Base-by-base conservation (phyloP, 148 eudicot genomes). In the Rhododendron vialii region DNA sequence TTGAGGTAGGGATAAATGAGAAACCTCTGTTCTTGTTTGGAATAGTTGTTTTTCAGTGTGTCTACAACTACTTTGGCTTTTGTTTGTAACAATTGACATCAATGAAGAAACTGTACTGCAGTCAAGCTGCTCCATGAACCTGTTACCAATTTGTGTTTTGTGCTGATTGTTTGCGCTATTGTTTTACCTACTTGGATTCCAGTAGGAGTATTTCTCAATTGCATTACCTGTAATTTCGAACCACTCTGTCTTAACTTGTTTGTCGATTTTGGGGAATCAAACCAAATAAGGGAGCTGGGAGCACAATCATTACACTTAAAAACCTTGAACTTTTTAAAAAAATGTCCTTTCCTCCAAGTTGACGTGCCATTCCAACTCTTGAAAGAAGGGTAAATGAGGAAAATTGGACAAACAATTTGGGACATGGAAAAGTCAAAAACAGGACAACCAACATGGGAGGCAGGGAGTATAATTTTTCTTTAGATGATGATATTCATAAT, bases 1-100 rank as follows among this genome's bases (percentile, higher is more conserved):
- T 84, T 95, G 89, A 95, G 99, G 99, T 97, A 86, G 65, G 75
- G 45, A 53, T 36, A 20, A 33, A 75, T 81, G 43, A 82, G 5
- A 45, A 84, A 82, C 65, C 45, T 48, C 67, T 80, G 14, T 30
- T 51, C 48, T 50, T 14, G 17, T 73, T 65, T 73, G 55, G 83
- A 63, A 71, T 43, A n/a, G 57, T 26, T 67, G 11, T 67, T 65
- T n/a, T 85, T 7, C 22, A 10, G 75, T 15, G 35, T 45, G 24
- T 79, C 14, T 30, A 24, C 38, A 28, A 22, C 30, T 48, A 22
- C 18, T 55, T 22, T 36, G 47, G 45, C 43, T 78, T 57, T 76
- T 82, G 41, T 38, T 30, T 11, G 18, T 18, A 38, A 75, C 26
- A 18, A 38, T 75, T 36, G 41, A 18, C 45, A 36, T 35, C 38